Evolutionary conservation across 2,329 filamentous ascomycete genomes (phyloP).

Genomic region (Didymella pinodella): DNA sequence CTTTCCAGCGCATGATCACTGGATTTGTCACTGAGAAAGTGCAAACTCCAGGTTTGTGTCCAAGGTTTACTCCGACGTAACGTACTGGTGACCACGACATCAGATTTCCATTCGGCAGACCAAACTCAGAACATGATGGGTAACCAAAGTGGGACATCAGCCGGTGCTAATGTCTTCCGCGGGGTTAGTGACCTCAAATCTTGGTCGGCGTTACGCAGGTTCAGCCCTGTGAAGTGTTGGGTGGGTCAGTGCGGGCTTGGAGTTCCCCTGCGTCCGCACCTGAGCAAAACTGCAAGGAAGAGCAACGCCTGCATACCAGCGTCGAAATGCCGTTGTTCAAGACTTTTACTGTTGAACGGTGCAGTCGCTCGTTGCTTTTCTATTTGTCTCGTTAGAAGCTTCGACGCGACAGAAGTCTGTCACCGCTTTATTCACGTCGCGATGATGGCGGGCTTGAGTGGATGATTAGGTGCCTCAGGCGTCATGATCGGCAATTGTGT

Average conservation of each 20-base stretch:
- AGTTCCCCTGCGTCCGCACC: constrained; percentile 1
- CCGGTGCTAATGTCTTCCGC: constrained; percentile 10
- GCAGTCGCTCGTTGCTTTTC: background rate
- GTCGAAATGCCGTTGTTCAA: background rate
- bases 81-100: background rate
- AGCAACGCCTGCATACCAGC: background rate
- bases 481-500: constrained; percentile 41
- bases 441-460: constrained; percentile 14
- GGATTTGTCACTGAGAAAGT: background rate
- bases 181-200: constrained; percentile 5
- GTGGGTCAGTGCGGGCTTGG: constrained; percentile 9
- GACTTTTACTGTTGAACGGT: background rate
- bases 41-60: background rate
- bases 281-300: constrained; percentile 4
- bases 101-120: background rate
- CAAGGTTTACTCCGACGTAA: background rate
- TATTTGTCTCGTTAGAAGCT: no score
- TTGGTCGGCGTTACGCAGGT: constrained; percentile 10
- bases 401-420: background rate
- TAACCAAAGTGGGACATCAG: constrained; percentile 1
- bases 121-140: background rate
- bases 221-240: constrained; percentile 15
- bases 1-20: background rate
- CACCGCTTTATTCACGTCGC: background rate
- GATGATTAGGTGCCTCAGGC: constrained; percentile 34